Evolutionary conservation across 1,139 yeast species (phyloP).

Genomic region (Barnettozyma hawaiiensis): DNA sequence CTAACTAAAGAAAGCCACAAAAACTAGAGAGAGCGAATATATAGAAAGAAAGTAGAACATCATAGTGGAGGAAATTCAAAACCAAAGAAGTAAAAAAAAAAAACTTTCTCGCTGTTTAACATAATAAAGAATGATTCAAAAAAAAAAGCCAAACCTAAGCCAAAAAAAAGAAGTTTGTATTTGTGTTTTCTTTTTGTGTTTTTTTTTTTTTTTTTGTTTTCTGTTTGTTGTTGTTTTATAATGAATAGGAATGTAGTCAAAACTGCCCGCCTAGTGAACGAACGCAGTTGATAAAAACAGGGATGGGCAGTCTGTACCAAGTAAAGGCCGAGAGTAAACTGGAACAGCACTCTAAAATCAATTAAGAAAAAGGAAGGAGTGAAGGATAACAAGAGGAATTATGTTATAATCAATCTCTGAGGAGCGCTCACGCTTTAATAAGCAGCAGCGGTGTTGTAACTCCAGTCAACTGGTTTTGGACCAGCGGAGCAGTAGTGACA

Average conservation of each 20-base stretch:
- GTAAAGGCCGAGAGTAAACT: too few relatives aligned
- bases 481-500: constrained; percentile 22
- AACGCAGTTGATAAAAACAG: background rate
- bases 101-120: too few relatives aligned
- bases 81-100: too few relatives aligned
- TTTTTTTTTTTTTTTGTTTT: constrained; percentile 3
- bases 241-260: too few relatives aligned
- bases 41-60: too few relatives aligned
- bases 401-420: background rate
- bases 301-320: background rate
- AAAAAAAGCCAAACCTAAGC: too few relatives aligned
- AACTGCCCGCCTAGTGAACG: too few relatives aligned
- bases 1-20: background rate
- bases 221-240: background rate
- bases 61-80: constrained; percentile 1
- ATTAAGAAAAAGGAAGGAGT: background rate
- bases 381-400: background rate
- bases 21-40: too few relatives aligned
- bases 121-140: background rate
- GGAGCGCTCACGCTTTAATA: background rate
- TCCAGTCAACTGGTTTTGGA: constrained; percentile 22
- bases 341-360: background rate
- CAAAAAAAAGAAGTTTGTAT: too few relatives aligned
- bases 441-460: constrained; percentile 19
- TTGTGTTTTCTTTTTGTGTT: too few relatives aligned